Percentiles rank a stretch among this genome's conserved stretches.
Evolutionary conservation across 768 basidiomycete species (phyloP).

Genomic region (Mycena alexandri): DNA sequence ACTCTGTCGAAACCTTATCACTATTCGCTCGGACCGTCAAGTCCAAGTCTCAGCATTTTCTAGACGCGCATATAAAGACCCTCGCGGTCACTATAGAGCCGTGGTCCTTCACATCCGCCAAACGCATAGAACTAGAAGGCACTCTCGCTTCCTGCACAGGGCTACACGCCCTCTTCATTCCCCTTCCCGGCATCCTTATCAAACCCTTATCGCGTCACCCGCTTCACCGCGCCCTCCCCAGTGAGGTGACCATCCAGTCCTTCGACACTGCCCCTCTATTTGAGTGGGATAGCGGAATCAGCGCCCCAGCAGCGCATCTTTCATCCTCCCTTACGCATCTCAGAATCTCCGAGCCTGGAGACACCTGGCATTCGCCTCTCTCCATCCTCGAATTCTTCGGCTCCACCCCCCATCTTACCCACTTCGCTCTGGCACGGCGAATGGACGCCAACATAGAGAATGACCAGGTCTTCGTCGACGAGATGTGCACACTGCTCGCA

Average conservation of each 20-base stretch:
- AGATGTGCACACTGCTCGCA: slow-evolving; percentile 47
- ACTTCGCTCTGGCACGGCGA: slow-evolving; percentile 55
- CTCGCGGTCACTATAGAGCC: slow-evolving; percentile 51
- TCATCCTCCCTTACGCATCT: slow-evolving; percentile 50
- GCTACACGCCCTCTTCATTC: slow-evolving; percentile 45
- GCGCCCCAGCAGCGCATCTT: slow-evolving; percentile 30
- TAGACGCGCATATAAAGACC: slow-evolving; percentile 50
- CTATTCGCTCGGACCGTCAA: slow-evolving; percentile 53
- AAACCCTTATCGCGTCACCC: slow-evolving; percentile 21
- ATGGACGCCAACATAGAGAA: slow-evolving; percentile 57
- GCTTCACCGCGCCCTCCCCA: slow-evolving; percentile 35
- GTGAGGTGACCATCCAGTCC: slow-evolving; percentile 46
- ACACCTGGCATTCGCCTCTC: slow-evolving; percentile 51
- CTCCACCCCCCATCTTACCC: slow-evolving; percentile 51
- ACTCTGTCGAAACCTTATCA: slow-evolving; percentile 43
- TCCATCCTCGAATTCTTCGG: slow-evolving; percentile 50
- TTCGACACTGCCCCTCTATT: slow-evolving; percentile 38
- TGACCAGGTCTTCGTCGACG: slow-evolving; percentile 52
- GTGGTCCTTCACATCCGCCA: slow-evolving; percentile 29
- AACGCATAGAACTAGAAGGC: slow-evolving; percentile 40
- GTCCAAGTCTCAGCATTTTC: slow-evolving; percentile 43
- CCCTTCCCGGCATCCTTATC: slow-evolving; percentile 38
- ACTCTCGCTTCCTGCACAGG: slow-evolving; percentile 52
- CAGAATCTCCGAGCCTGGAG: slow-evolving; percentile 54
- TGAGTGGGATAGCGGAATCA: slow-evolving; percentile 16